Percentiles rank a stretch among this genome's conserved stretches.
phyloP scores from a whole-genome alignment of 1,284 basidiomycete species.

The Trametes sp. region DNA sequence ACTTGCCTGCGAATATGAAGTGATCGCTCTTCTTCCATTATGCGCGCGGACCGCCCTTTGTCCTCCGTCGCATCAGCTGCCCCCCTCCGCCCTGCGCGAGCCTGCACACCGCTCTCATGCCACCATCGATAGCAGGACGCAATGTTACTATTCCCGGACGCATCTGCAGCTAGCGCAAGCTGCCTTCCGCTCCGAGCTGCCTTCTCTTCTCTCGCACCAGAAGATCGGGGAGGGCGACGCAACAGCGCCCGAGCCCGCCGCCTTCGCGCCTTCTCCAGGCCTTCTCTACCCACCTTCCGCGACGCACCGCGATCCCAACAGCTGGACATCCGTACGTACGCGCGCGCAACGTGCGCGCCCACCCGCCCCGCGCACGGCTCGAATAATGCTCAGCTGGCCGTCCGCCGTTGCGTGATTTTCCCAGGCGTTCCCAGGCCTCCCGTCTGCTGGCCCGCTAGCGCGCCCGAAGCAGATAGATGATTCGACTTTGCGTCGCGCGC shows the following conservation, averaged over 20 bases:
- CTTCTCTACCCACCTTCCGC: not conserved
- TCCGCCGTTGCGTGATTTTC: constrained; percentile 9
- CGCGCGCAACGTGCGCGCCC: not conserved
- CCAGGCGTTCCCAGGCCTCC: constrained; percentile 14
- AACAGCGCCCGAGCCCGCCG: not conserved
- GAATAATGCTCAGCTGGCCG: constrained; percentile 11
- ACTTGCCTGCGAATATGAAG: constrained; percentile 16
- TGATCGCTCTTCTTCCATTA: constrained; percentile 21
- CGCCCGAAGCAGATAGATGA: constrained; percentile 3
- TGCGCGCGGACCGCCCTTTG: constrained; percentile 22
- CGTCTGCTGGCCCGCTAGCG: not conserved
- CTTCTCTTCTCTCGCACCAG: constrained; percentile 10
- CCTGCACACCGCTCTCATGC: constrained; percentile 7
- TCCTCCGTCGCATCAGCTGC: constrained; percentile 11
- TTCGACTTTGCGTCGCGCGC: not conserved
- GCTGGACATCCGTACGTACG: constrained; percentile 11
- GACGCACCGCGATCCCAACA: not conserved
- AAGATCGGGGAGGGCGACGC: not conserved
- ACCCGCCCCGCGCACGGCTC: not conserved
- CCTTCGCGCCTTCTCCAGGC: not conserved
- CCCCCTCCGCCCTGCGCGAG: constrained; percentile 3
- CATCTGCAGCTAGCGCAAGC: not conserved
- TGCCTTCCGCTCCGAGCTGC: constrained; percentile 15
- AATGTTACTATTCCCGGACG: constrained; percentile 16
- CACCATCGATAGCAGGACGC: constrained; percentile 20